These are phyloP conservation scores for Candida morakotiae DNA, from an alignment of 805 yeast species.

Conservation along the genomic window DNA sequence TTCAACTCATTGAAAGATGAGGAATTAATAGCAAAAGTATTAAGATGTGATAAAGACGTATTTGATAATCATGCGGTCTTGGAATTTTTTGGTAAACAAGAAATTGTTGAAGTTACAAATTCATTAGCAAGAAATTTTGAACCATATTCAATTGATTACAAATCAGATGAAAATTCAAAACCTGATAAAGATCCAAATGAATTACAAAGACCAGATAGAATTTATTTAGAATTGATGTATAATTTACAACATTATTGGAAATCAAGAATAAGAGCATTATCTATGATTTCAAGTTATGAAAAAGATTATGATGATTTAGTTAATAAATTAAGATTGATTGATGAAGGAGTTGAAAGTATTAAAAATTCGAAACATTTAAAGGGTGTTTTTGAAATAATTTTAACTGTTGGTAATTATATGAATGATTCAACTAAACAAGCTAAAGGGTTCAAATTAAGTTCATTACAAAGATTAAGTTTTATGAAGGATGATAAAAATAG, in stretches of 20 bases:
- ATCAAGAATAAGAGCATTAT: slow-evolving; percentile 62
- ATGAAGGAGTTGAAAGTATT: slow-evolving; percentile 54
- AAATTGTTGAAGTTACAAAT: slow-evolving; percentile 55
- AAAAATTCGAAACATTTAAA: slow-evolving; percentile 51
- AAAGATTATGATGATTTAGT: slow-evolving; percentile 63
- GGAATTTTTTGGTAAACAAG: slow-evolving; percentile 70
- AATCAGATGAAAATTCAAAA: slow-evolving; percentile 19
- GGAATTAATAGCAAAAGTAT: slow-evolving; percentile 50
- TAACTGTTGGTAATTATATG: slow-evolving; percentile 77
- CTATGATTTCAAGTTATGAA: slow-evolving; percentile 52
- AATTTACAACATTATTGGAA: slow-evolving; percentile 71
- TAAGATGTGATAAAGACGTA: slow-evolving; percentile 57
- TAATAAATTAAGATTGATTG: slow-evolving; percentile 51
- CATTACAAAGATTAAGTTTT: slow-evolving; percentile 65
- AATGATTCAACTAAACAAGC: slow-evolving; percentile 67
- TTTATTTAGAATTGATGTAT: slow-evolving; percentile 63
- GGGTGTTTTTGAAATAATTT: slow-evolving; percentile 58
- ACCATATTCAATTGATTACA: slow-evolving; percentile 58
- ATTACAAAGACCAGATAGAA: slow-evolving; percentile 65
- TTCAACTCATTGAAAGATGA: slow-evolving; percentile 51
- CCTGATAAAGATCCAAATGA: slow-evolving; percentile 55
- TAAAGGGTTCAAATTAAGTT: slow-evolving; percentile 64
- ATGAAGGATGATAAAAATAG: slow-evolving; percentile 69
- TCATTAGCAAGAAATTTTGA: slow-evolving; percentile 52
- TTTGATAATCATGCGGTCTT: slow-evolving; percentile 52